Conservation (phyloP, 2,329 filamentous ascomycete species). For the Pseudogymnoascus sp. region DNA sequence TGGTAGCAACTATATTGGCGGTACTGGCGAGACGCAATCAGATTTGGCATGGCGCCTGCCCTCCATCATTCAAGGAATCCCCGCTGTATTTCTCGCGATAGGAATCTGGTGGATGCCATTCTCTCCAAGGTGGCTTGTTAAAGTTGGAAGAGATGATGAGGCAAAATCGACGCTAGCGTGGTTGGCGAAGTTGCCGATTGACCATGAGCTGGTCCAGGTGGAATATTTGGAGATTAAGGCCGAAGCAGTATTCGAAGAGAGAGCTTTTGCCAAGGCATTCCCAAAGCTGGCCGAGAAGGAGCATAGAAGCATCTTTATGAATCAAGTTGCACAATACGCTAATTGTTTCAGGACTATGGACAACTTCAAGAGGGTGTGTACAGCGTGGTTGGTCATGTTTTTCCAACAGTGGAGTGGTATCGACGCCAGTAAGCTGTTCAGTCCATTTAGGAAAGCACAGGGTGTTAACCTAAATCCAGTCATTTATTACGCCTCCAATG, state of each 20-base stretch:
- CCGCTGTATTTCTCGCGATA: constrained; percentile 35
- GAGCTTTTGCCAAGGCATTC: constrained; percentile 35
- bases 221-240: constrained; percentile 41
- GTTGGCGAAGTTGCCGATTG: constrained; percentile 34
- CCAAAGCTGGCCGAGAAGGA: constrained; percentile 35
- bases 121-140: constrained; percentile 40
- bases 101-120: constrained; percentile 38
- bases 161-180: constrained; percentile 40
- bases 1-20: constrained; percentile 39
- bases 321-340: constrained; percentile 42
- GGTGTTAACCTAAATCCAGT: constrained; percentile 34
- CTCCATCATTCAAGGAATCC: constrained; percentile 37
- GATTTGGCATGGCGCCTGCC: constrained; percentile 38
- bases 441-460: not conserved
- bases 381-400: constrained; percentile 38
- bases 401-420: constrained; percentile 39
- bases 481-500: constrained; percentile 48
- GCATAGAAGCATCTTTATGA: constrained; percentile 33
- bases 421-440: constrained; percentile 25
- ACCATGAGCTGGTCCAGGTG: constrained; percentile 31
- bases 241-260: constrained; percentile 35
- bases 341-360: constrained; percentile 39
- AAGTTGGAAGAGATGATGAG: constrained; percentile 32
- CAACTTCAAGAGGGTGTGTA: constrained; percentile 39
- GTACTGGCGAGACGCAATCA: constrained; percentile 34